Conservation (phyloP, 306 rosid genomes). For the Acacia crassicarpa region DNA sequence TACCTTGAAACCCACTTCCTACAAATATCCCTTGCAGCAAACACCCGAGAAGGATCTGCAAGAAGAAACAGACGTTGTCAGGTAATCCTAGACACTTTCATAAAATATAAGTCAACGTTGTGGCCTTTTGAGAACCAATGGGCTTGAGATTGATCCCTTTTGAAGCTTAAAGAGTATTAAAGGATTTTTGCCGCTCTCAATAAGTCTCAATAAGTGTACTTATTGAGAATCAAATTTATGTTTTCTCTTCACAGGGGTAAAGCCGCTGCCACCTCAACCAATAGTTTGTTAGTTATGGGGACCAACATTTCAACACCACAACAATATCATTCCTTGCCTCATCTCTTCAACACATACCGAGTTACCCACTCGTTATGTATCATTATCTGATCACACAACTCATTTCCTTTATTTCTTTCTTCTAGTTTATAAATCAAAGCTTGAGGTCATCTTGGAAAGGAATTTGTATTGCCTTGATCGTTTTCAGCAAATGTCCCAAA, state of each 20-base stretch:
- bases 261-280: too few species aligned
- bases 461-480: constrained; percentile 18
- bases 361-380: too few species aligned
- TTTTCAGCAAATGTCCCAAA: not conserved
- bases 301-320: not conserved
- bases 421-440: constrained; percentile 23
- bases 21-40: not conserved
- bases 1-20: constrained; percentile 15
- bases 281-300: too few species aligned
- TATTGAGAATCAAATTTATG: too few species aligned
- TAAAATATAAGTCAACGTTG: not conserved
- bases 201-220: too few species aligned
- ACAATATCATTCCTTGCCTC: not conserved
- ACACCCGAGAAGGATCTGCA: constrained; percentile 30
- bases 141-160: too few species aligned
- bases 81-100: constrained; percentile 3
- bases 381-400: constrained; percentile 24
- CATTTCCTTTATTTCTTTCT: constrained; percentile 7
- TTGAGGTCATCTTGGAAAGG: not conserved
- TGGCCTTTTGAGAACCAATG: not conserved
- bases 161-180: too few species aligned
- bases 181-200: too few species aligned
- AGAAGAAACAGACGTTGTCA: constrained; percentile 26
- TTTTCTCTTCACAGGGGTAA: too few species aligned
- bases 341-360: not conserved